Evolutionary conservation across 176 grass and related monocot species (phyloP).

Genomic region (Alloteropsis semialata): DNA sequence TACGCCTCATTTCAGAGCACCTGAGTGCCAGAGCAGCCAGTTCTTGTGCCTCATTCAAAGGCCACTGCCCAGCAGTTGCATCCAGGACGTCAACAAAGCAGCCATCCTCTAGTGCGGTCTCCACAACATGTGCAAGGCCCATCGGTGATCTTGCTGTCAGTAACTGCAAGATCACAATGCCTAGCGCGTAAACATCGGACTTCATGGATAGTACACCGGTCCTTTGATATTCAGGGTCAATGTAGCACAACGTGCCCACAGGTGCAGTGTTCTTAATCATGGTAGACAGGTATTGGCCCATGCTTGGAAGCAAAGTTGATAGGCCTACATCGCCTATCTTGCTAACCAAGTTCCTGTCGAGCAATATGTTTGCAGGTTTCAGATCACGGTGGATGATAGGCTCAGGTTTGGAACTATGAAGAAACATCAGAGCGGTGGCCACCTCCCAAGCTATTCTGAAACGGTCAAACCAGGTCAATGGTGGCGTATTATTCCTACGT

Average conservation of each 20-base stretch:
- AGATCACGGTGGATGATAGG: constrained; percentile 94
- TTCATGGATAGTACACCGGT: constrained; percentile 61
- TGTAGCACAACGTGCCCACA: constrained; percentile 95
- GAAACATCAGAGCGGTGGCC: constrained; percentile 67
- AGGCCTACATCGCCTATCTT: constrained; percentile 93
- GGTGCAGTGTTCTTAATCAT: constrained; percentile 73
- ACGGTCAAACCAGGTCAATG: constrained; percentile 72
- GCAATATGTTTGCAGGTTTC: constrained; percentile 63
- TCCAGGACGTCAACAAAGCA: constrained; percentile 57
- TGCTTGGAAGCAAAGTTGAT: constrained; percentile 58
- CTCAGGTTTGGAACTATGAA: constrained; percentile 77
- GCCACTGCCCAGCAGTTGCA: constrained; percentile 63
- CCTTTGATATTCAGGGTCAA: constrained; percentile 89
- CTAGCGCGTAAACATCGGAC: constrained; percentile 70
- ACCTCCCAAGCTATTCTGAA: constrained; percentile 76
- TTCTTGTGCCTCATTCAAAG: constrained; percentile 44
- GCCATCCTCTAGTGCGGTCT: constrained; percentile 53
- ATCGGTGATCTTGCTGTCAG: constrained; percentile 62
- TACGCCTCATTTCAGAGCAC: constrained; percentile 70
- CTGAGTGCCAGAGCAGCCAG: constrained; percentile 55
- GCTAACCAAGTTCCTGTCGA: constrained; percentile 72
- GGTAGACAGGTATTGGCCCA: constrained; percentile 27
- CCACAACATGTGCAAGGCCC: constrained; percentile 53
- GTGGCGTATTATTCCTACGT: constrained; percentile 31
- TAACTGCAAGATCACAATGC: constrained; percentile 69